Conservation (phyloP, 805 yeast species). For the Zygosaccharomyces bailii region DNA sequence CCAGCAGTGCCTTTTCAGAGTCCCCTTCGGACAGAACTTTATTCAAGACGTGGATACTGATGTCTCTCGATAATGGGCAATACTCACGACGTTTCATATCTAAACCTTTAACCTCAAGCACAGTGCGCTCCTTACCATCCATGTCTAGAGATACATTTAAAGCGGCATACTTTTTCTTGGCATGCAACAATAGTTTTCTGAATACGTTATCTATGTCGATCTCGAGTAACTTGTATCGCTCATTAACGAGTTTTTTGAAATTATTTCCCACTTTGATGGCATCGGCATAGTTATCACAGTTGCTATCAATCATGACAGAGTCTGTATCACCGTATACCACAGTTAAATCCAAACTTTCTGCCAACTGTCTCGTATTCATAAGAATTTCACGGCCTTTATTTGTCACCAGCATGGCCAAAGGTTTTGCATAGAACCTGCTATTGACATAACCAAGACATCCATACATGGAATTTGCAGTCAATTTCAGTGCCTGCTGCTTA, state of each 20-base stretch:
- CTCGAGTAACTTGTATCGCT: slow-evolving; percentile 79
- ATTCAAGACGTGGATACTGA: slow-evolving; percentile 70
- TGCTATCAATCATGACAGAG: slow-evolving; percentile 97
- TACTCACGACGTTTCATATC: slow-evolving; percentile 97
- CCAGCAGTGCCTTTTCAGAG: slow-evolving; percentile 69
- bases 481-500: slow-evolving; percentile 90
- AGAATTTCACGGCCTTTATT: slow-evolving; percentile 93
- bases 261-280: slow-evolving; percentile 81
- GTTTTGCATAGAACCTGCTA: slow-evolving; percentile 93
- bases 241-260: slow-evolving; percentile 82
- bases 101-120: slow-evolving; percentile 88
- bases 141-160: slow-evolving; percentile 54
- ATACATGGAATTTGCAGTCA: slow-evolving; percentile 99
- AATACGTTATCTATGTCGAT: slow-evolving; percentile 94
- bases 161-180: slow-evolving; percentile 98
- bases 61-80: slow-evolving; percentile 87
- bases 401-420: slow-evolving; percentile 92
- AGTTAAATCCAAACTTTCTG: slow-evolving; percentile 75
- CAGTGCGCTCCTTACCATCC: slow-evolving; percentile 53
- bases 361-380: slow-evolving; percentile 87
- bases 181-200: slow-evolving; percentile 75
- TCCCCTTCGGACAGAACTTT: slow-evolving; percentile 69
- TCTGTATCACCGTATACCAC: slow-evolving; percentile 98
- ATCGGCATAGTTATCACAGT: slow-evolving; percentile 60
- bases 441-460: slow-evolving; percentile 94